Conservation (phyloP, 2,329 filamentous ascomycete genomes). For the Alternaria alternata region DNA sequence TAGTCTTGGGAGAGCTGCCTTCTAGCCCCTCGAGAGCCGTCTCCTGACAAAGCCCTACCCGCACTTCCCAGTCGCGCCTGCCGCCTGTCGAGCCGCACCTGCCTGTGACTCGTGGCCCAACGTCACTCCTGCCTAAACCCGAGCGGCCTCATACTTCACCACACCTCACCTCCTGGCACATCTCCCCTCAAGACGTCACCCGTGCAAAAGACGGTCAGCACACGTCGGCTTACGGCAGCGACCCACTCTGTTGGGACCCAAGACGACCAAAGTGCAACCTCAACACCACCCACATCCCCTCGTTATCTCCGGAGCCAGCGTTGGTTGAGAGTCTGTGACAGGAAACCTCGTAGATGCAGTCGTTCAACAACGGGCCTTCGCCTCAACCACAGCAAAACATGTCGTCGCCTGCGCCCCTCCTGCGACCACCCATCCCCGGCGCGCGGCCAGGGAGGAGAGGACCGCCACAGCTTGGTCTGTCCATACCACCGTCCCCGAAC, state of each 20-base stretch:
- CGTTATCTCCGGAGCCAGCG: conserved; percentile 17
- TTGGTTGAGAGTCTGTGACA: conserved; percentile 9
- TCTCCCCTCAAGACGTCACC: background rate
- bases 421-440: conserved; percentile 83
- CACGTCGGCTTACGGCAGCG: conserved; percentile 42
- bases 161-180: background rate
- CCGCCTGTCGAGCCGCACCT: conserved; percentile 33
- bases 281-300: conserved; percentile 26
- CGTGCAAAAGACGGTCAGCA: conserved; percentile 34
- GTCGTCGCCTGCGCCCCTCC: conserved; percentile 79
- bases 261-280: conserved; percentile 34
- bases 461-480: conserved; percentile 81
- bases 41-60: conserved; percentile 18
- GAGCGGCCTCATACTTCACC: conserved; percentile 14
- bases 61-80: conserved; percentile 24
- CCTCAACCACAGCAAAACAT: conserved; percentile 59
- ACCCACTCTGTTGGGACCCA: conserved; percentile 39
- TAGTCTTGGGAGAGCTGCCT: background rate
- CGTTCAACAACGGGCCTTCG: conserved; percentile 31
- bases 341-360: conserved; percentile 35
- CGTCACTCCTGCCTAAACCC: conserved; percentile 36
- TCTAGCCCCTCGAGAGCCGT: conserved; percentile 8
- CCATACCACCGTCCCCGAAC: conserved; percentile 88
- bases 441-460: conserved; percentile 66
- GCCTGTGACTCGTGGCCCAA: conserved; percentile 38